Evolutionary conservation across 495 filamentous ascomycete genomes (phyloP).

Genomic region (Paragyromitra xinjiangensis): DNA sequence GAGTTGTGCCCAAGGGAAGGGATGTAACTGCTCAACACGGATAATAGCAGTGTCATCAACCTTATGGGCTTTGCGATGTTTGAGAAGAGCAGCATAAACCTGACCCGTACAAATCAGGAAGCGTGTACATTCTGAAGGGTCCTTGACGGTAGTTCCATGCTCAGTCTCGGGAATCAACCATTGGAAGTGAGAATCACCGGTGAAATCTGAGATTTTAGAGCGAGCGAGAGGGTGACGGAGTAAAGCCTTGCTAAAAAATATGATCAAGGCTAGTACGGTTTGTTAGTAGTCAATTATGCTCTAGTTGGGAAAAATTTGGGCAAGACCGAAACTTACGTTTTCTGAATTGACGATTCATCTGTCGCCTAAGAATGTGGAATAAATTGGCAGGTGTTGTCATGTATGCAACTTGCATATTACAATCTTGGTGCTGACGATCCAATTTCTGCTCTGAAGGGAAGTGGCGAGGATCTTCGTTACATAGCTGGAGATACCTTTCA

Average conservation of each 20-base stretch:
- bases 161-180: constrained; percentile 92
- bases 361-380: constrained; percentile 94
- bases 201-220: constrained; percentile 88
- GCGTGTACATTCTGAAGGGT: constrained; percentile 88
- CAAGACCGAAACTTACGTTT: constrained; percentile 75
- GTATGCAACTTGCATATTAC: constrained; percentile 98
- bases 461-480: constrained; percentile 94
- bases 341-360: constrained; percentile 98
- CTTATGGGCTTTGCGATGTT: constrained; percentile 84
- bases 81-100: constrained; percentile 87
- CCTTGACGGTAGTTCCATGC: constrained; percentile 75
- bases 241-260: constrained; percentile 97
- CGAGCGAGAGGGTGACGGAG: constrained; percentile 91
- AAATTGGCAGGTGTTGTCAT: constrained; percentile 91
- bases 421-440: constrained; percentile 97
- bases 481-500: constrained; percentile 96
- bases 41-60: constrained; percentile 91
- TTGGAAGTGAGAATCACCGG: constrained; percentile 87
- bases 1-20: constrained; percentile 97
- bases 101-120: constrained; percentile 95
- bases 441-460: constrained; percentile 88
- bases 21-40: constrained; percentile 95
- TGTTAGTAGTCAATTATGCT: constrained; percentile 58
- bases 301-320: not conserved
- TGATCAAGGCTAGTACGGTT: constrained; percentile 73